phyloP scores from a whole-genome alignment of 768 basidiomycete genomes.

The Chiua virens region DNA sequence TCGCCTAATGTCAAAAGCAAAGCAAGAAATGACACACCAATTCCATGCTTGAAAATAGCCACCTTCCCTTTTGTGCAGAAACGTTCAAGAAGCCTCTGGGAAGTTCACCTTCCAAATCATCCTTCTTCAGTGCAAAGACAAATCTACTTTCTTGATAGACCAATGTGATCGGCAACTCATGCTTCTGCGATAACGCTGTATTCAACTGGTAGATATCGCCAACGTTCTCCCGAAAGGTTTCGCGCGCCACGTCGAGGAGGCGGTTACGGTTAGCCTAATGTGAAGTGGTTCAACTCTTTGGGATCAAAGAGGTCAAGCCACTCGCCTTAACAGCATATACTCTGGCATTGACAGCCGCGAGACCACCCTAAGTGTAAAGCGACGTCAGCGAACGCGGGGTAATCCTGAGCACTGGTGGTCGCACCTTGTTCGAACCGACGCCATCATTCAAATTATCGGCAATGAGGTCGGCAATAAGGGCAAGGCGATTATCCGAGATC shows the following conservation, averaged over 20 bases:
- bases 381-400: neutral
- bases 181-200: conserved; percentile 54
- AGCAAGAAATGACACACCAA: conserved; percentile 49
- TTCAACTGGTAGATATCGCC: conserved; percentile 80
- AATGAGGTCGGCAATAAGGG: conserved; percentile 59
- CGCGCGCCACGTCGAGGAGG: conserved; percentile 90
- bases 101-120: conserved; percentile 47
- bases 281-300: neutral
- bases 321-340: conserved; percentile 85
- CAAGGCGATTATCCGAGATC: conserved; percentile 71
- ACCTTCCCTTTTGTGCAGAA: conserved; percentile 63
- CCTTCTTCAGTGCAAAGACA: conserved; percentile 68
- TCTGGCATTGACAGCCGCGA: conserved; percentile 72
- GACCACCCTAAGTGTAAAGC: conserved; percentile 51
- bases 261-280: conserved; percentile 71
- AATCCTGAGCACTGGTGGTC: neutral
- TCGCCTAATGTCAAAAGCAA: neutral
- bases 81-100: conserved; percentile 75
- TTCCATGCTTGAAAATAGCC: conserved; percentile 78
- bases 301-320: neutral
- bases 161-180: conserved; percentile 63
- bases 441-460: conserved; percentile 73
- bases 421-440: conserved; percentile 60
- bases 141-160: conserved; percentile 76
- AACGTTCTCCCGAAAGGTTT: conserved; percentile 92